Base-by-base conservation (phyloP, 2,329 filamentous ascomycete genomes). In the Ophiostoma angusticollis region DNA sequence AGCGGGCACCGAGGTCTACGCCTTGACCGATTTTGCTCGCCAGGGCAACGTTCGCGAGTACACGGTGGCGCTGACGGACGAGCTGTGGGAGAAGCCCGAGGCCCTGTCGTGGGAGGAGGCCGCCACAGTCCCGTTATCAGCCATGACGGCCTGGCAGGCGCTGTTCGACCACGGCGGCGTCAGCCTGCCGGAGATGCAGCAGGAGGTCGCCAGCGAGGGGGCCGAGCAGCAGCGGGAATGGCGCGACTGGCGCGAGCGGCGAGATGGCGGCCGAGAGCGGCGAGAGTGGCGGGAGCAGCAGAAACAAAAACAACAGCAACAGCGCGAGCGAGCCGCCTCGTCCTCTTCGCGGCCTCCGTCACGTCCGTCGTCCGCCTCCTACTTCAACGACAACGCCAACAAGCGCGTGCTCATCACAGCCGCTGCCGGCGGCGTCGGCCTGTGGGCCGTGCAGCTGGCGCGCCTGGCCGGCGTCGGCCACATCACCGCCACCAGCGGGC, bases 1-100 rank as follows among this genome's bases (percentile, higher is more conserved):
- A 18, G 43, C 47, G 3, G 55, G 55, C 21, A 46, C 50, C 8
- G 48, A 52, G 29, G 49, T 58, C 22, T 58, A 53, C 45, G 52
- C 50, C 14, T 45, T 48, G 40, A 54, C 51, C 2, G 36, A 31
- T 24, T 48, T 52, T 18, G 28, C 35, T 11, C 47, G 50, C 18
- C 40, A 39, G 6, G 54, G 55, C 9, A 45, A 43, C 37, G 46
- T 49, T 4, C 39, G 46, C 23, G 40, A 47, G 9, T 47, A 41
- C 32, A 39, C 46, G 14, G 18, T 47, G 2, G 48, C 43, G 4
- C 40, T 29, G 23, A 46, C 46, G 19, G 8, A 22, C 4, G 48
- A 52, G 37, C 30, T 52, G 21, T 43, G 45, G 8, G 29, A 36
- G 30, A 50, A 47, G 31, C 50, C 49, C 1, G 31, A 44, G n/a